Conservation (phyloP, 257 asterid genomes). For the Petunia axillaris region DNA sequence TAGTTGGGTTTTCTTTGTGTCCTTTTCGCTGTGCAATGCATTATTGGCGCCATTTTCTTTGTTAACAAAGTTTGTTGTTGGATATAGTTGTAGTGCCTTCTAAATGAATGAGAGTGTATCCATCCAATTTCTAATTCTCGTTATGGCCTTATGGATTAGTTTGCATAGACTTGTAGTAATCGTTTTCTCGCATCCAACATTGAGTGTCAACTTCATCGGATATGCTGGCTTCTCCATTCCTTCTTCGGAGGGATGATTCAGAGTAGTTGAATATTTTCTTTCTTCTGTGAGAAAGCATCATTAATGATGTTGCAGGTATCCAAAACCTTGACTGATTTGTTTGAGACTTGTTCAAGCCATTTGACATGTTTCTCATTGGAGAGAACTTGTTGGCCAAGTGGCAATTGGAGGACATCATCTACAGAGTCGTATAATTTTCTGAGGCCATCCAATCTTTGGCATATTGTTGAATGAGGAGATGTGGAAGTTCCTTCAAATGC, state of each 20-base stretch:
- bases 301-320: constrained; percentile 28
- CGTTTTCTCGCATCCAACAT: too few species aligned
- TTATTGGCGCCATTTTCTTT: too few species aligned
- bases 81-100: too few species aligned
- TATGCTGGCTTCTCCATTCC: constrained; percentile 1
- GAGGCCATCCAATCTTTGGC: constrained; percentile 25
- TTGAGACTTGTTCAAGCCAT: constrained; percentile 20
- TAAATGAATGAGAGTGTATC: too few species aligned
- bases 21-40: too few species aligned
- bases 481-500: constrained; percentile 2
- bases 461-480: neutral
- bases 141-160: too few species aligned
- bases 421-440: constrained; percentile 26
- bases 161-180: too few species aligned
- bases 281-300: constrained; percentile 30
- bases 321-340: constrained; percentile 34
- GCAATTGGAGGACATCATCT: constrained; percentile 30
- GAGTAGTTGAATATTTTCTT: constrained; percentile 31
- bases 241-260: constrained; percentile 38
- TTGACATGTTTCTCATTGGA: neutral
- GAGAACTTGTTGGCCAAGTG: constrained; percentile 29
- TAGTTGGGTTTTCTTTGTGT: too few species aligned
- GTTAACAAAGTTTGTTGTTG: too few species aligned
- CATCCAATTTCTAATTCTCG: too few species aligned
- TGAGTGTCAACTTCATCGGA: neutral